phyloP scores from a whole-genome alignment of 2,329 filamentous ascomycete genomes.

The Metarhizium humberi region DNA sequence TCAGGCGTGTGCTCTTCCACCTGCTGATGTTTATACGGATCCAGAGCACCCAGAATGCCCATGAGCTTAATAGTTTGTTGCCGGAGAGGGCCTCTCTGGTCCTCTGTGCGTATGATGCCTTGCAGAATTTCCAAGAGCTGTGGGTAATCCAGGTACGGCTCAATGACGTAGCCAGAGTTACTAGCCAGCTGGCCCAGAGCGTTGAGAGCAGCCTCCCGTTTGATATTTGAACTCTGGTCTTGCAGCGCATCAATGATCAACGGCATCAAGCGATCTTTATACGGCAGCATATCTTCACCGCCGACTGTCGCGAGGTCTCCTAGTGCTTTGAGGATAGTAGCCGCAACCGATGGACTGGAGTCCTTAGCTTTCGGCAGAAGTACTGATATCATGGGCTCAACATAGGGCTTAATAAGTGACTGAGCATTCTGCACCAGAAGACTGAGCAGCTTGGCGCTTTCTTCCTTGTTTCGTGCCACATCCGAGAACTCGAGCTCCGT shows the following conservation, averaged over 20 bases:
- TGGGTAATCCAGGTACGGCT: constrained; percentile 91
- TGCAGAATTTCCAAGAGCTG: constrained; percentile 87
- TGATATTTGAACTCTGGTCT: constrained; percentile 82
- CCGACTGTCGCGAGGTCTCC: constrained; percentile 91
- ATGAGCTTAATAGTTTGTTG: constrained; percentile 95
- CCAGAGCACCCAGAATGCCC: constrained; percentile 87
- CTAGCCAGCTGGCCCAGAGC: constrained; percentile 88
- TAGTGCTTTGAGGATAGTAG: constrained; percentile 90
- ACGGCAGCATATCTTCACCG: constrained; percentile 85
- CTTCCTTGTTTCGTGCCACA: constrained; percentile 87
- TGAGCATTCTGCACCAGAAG: constrained; percentile 90
- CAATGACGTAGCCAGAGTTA: constrained; percentile 95
- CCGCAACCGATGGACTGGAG: constrained; percentile 75
- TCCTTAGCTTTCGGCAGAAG: constrained; percentile 90
- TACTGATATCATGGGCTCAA: constrained; percentile 91
- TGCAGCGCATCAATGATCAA: constrained; percentile 91
- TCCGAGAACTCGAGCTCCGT: constrained; percentile 96
- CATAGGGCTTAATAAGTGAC: constrained; percentile 88
- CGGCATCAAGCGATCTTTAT: constrained; percentile 88
- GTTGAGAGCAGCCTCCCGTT: constrained; percentile 83
- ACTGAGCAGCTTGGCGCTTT: constrained; percentile 87
- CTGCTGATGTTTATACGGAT: constrained; percentile 90
- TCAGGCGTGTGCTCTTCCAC: constrained; percentile 85
- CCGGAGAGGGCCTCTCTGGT: constrained; percentile 70
- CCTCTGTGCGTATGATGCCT: constrained; percentile 86